A percentile compares a stretch with the other conserved stretches of the same genome.
phyloP scores from a whole-genome alignment of 2,329 filamentous ascomycete species.

The Sporothrix globosa region DNA sequence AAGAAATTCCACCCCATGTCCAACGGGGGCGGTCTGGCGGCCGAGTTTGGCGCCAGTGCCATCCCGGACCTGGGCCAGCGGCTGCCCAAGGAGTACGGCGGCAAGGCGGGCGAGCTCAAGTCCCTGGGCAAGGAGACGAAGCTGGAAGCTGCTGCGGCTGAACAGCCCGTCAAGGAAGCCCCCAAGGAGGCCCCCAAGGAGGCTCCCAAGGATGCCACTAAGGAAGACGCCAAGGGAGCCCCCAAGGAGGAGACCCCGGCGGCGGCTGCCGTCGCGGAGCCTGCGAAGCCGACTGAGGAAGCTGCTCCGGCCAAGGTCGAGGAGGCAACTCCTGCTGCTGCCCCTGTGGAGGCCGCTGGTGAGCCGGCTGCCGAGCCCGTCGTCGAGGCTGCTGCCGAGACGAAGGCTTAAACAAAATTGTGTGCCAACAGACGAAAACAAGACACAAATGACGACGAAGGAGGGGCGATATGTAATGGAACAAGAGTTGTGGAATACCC shows the following conservation, averaged over 20 bases:
- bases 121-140: slow-evolving; percentile 38
- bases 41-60: slow-evolving; percentile 57
- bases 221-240: not conserved
- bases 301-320: not conserved
- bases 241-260: not conserved
- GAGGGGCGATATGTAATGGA: not conserved
- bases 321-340: slow-evolving; percentile 2
- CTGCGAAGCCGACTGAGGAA: not conserved
- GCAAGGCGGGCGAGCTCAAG: slow-evolving; percentile 56
- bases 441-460: not conserved
- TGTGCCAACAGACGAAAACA: not conserved
- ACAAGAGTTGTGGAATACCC: slow-evolving; percentile 25
- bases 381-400: not conserved
- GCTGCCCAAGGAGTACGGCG: slow-evolving; percentile 79
- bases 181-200: slow-evolving; percentile 5
- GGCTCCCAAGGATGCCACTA: not conserved
- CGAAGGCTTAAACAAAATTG: slow-evolving; percentile 27
- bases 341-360: not conserved
- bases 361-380: not conserved
- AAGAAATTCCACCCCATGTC: slow-evolving; percentile 80
- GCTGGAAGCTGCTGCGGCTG: slow-evolving; percentile 34
- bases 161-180: not conserved
- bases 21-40: slow-evolving; percentile 70
- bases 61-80: slow-evolving; percentile 61
- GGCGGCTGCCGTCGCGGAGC: slow-evolving; percentile 9